Conservation (phyloP, 2,329 filamentous ascomycete species). For the Tolypocladium amazonense region DNA sequence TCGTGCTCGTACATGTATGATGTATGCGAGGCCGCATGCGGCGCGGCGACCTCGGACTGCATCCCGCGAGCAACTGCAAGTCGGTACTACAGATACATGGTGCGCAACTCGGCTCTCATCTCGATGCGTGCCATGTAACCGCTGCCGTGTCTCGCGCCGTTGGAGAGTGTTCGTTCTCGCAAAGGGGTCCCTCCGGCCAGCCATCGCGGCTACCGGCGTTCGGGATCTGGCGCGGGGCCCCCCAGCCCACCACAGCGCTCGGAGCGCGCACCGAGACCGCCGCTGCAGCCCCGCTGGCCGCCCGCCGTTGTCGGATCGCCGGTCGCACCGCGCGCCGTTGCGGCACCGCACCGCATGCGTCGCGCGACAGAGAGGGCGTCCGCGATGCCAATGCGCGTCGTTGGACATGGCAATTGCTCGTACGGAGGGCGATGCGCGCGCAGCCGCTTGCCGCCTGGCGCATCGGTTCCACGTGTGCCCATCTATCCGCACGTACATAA, state of each 20-base stretch:
- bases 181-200: too few relatives aligned
- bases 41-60: too few relatives aligned
- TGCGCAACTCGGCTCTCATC: too few relatives aligned
- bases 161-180: too few relatives aligned
- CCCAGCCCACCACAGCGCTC: neutral
- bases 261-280: slow-evolving; percentile 2
- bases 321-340: neutral
- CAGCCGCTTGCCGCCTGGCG: neutral
- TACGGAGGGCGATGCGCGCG: neutral
- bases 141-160: too few relatives aligned
- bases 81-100: too few relatives aligned
- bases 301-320: neutral
- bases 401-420: neutral
- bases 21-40: too few relatives aligned
- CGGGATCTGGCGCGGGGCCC: neutral
- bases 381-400: neutral
- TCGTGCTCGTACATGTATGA: too few relatives aligned
- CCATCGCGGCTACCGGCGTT: neutral
- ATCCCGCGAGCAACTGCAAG: too few relatives aligned
- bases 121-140: too few relatives aligned
- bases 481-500: neutral
- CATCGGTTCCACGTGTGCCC: neutral
- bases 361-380: neutral
- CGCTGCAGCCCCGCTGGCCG: neutral
- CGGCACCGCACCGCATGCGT: neutral